Evolutionary conservation across 371 early-diverging fungal species (phyloP), one percentile per base, ranked within the genome.

Genomic region (Phascolomyces articulosus): DNA sequence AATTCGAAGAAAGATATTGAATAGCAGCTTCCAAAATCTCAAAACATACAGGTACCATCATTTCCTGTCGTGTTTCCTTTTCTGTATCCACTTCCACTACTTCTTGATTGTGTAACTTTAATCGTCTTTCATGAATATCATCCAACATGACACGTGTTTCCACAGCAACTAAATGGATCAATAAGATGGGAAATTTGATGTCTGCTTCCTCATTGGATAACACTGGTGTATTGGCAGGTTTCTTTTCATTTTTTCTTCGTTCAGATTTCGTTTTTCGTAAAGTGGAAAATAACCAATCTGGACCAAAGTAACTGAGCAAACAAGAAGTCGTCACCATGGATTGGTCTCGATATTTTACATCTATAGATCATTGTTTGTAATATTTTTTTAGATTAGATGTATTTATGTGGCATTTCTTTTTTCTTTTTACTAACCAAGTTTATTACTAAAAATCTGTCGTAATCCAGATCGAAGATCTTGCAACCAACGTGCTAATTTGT

Each of bases 81-180:
- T 57, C 48, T 18, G 55, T 56, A 28, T 73, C 64, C 38, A 67
- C 58, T 34, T 48, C 58, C 13, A 61, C 51, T 0, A 48, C 62
- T 58, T 61, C 41, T 21, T 65, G 63, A 65, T 68, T 68, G 16
- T 75, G 74, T 24, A 70, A 58, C 7, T 62, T 55, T 2, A 64
- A 55, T 9, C 68, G 63, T 11, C 59, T 63, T n/a, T 80, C 80
- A 8, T 79, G 70, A 28, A 81, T 65, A 31, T 82, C 75, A 49
- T 86, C 86, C 11, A 84, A 54, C 64, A 84, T 73, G 2, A 86
- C 71, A 16, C 84, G 83, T 18, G 80, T 65, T 64, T 86, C 86
- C 18, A 80, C 80, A 11, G 84, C 66, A 3, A 80, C 78, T 10
- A 83, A 26, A 40, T 84, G 82, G 15, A 83, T 71, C 10, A 86